Conservation (phyloP, 225 moss, liverwort and hornwort genomes). For the Polytrichum commune region DNA sequence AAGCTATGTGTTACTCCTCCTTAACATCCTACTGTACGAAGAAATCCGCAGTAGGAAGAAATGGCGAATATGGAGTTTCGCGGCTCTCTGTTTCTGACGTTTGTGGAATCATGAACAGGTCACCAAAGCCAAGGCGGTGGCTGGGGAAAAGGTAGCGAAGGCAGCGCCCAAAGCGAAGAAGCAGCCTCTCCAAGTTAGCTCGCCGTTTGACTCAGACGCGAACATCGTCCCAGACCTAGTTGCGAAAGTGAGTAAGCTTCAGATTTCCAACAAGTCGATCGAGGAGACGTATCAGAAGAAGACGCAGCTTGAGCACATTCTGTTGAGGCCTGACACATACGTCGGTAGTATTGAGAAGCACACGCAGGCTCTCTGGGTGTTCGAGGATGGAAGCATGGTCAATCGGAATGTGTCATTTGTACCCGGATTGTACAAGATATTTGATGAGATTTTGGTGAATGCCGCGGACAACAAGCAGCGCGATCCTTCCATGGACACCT, state of each 20-base stretch:
- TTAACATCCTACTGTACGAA: background rate
- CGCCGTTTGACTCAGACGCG: constrained; percentile 43
- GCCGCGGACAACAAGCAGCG: constrained; percentile 93
- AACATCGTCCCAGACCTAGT: constrained; percentile 16
- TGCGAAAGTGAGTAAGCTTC: constrained; percentile 24
- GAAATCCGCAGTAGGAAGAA: no score
- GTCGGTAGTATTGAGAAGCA: constrained; percentile 97
- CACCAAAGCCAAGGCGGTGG: constrained; percentile 34
- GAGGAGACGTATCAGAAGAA: constrained; percentile 96
- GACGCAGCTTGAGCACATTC: constrained; percentile 94
- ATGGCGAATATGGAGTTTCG: background rate
- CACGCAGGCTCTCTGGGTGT: constrained; percentile 81
- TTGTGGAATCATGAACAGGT: constrained; percentile 22
- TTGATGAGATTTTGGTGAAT: constrained; percentile 96
- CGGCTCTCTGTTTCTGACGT: background rate
- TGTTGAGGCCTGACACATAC: constrained; percentile 91
- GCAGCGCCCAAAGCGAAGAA: constrained; percentile 25
- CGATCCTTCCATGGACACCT: constrained; percentile 81
- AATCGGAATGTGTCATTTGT: constrained; percentile 75
- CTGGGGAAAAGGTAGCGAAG: constrained; percentile 29
- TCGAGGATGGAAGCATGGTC: constrained; percentile 82
- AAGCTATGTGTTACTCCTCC: background rate
- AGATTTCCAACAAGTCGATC: constrained; percentile 58
- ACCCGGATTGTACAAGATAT: constrained; percentile 96
- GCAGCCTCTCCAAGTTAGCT: constrained; percentile 54